phyloP scores from a whole-genome alignment of 176 grass and related monocot species.

The Aegilops umbellulata region DNA sequence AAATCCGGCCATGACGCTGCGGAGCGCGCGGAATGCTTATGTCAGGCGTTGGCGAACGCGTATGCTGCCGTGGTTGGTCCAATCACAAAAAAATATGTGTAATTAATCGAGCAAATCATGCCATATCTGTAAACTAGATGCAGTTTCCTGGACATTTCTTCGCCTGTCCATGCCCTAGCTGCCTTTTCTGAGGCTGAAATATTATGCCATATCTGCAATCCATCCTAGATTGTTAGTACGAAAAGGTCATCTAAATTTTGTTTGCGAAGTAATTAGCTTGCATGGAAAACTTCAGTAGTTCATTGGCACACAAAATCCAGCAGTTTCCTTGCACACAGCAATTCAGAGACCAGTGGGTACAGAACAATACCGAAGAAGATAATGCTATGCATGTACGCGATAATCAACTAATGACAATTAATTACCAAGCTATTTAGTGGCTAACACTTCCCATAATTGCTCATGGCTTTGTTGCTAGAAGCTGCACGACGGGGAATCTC shows the following conservation, averaged over 20 bases:
- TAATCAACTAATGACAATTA: neutral
- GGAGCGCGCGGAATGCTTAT: conserved; percentile 12
- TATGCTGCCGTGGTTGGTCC: conserved; percentile 5
- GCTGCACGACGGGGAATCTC: conserved; percentile 4
- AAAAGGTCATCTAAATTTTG: neutral
- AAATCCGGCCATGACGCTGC: neutral
- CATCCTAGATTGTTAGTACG: neutral
- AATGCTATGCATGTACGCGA: neutral
- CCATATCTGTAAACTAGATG: neutral
- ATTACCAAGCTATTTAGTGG: neutral
- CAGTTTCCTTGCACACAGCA: neutral
- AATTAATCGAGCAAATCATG: neutral
- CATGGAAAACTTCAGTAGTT: neutral
- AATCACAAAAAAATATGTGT: neutral
- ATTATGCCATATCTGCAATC: neutral
- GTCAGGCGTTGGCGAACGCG: neutral
- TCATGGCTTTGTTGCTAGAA: neutral
- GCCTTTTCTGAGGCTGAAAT: neutral
- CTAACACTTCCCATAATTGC: neutral
- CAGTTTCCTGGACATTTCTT: neutral
- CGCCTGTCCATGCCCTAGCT: neutral
- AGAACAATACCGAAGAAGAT: neutral
- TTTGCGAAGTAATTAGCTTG: neutral
- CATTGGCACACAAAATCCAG: neutral
- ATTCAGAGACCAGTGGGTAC: neutral